Evolutionary conservation across 257 asterid genomes (phyloP).

Genomic region (Solanum pennellii): DNA sequence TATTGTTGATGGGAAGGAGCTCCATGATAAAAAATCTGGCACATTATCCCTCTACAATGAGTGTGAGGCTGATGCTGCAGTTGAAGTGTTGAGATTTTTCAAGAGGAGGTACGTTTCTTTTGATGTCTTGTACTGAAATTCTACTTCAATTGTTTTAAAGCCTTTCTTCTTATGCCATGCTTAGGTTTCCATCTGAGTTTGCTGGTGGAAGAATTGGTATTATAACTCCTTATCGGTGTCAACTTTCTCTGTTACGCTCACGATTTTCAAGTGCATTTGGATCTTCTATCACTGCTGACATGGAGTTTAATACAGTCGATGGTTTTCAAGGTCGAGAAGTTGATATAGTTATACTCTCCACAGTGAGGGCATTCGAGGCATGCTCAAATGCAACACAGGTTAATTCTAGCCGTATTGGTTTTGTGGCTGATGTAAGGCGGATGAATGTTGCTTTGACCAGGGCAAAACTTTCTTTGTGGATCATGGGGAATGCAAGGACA

Average conservation of each 20-base stretch:
- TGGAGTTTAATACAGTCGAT: slow-evolving; percentile 92
- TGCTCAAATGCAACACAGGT: slow-evolving; percentile 23
- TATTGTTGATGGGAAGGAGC: slow-evolving; percentile 80
- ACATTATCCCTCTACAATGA: slow-evolving; percentile 71
- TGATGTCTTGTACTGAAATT: background rate
- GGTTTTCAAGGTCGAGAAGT: slow-evolving; percentile 99
- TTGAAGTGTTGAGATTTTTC: slow-evolving; percentile 59
- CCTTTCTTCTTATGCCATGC: slow-evolving; percentile 14
- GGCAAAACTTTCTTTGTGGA: slow-evolving; percentile 84
- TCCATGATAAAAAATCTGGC: slow-evolving; percentile 62
- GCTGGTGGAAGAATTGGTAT: slow-evolving; percentile 73
- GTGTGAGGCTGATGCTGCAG: slow-evolving; percentile 90
- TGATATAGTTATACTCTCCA: slow-evolving; percentile 81
- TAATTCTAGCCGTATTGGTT: slow-evolving; percentile 58
- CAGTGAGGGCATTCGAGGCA: slow-evolving; percentile 81
- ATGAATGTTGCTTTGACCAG: slow-evolving; percentile 98
- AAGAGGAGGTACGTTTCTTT: slow-evolving; percentile 53
- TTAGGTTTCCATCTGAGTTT: slow-evolving; percentile 76
- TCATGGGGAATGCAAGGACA: slow-evolving; percentile 78
- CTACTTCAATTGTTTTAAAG: background rate
- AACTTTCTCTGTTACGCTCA: slow-evolving; percentile 68
- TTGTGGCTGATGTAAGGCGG: slow-evolving; percentile 96
- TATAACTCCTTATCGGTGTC: slow-evolving; percentile 85
- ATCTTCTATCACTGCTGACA: slow-evolving; percentile 60
- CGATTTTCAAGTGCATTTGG: slow-evolving; percentile 85